These are phyloP conservation scores for Apiospora pterosperma DNA, from an alignment of 2,329 filamentous ascomycete genomes.

Conservation along the genomic window DNA sequence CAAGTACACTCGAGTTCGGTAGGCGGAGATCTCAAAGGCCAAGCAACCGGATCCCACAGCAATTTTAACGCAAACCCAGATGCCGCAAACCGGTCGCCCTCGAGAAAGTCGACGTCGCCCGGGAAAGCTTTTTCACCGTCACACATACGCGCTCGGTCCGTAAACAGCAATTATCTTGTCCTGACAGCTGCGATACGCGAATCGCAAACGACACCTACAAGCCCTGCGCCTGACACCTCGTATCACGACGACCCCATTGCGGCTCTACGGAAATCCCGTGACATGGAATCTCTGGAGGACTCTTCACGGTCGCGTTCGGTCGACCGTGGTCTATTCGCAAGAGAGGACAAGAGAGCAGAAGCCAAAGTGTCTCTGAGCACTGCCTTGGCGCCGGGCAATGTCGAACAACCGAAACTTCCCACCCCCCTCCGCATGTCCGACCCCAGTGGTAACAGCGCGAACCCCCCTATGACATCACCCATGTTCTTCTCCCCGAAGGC, in stretches of 20 bases:
- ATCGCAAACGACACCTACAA: constrained; percentile 31
- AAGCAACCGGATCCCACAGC: constrained; percentile 29
- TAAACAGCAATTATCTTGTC: constrained; percentile 41
- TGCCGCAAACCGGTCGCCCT: constrained; percentile 24
- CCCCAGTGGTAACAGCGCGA: constrained; percentile 7
- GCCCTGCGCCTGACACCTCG: constrained; percentile 32
- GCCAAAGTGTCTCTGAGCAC: constrained; percentile 63
- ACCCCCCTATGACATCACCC: constrained; percentile 31
- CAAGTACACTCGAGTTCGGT: constrained; percentile 33
- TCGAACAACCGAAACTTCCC: constrained; percentile 45
- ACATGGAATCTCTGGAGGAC: constrained; percentile 39
- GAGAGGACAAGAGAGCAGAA: constrained; percentile 60
- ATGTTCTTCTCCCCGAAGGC: constrained; percentile 36
- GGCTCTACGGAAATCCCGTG: constrained; percentile 39
- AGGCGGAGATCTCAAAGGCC: constrained; percentile 31
- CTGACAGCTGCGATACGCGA: constrained; percentile 33
- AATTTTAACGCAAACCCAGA: constrained; percentile 35
- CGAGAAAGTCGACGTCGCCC: constrained; percentile 25
- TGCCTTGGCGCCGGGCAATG: constrained; percentile 58
- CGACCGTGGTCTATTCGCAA: constrained; percentile 58
- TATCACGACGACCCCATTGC: constrained; percentile 39
- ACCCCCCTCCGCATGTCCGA: constrained; percentile 17
- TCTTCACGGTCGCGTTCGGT: constrained; percentile 57
- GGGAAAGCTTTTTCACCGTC: constrained; percentile 31
- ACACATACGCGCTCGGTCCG: constrained; percentile 42